These are phyloP conservation scores for Cladosporium colombiae DNA, from an alignment of 2,329 filamentous ascomycete species.

Conservation along the genomic window DNA sequence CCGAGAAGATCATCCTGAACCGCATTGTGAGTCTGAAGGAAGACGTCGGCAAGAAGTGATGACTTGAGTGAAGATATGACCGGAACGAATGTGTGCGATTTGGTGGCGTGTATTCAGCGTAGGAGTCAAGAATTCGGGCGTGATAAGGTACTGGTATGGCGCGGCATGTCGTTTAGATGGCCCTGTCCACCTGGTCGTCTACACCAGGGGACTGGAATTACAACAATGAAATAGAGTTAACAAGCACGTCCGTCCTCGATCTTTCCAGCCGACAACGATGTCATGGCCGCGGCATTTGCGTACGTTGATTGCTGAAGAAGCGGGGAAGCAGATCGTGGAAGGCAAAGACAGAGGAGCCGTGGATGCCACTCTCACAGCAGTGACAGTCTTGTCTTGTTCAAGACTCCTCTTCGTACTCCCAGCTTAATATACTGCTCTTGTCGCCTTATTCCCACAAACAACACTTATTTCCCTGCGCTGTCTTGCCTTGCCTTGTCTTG, in stretches of 20 bases:
- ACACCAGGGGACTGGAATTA: neutral
- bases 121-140: neutral
- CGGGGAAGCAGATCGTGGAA: neutral
- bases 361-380: neutral
- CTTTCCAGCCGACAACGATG: neutral
- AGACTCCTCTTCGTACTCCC: neutral
- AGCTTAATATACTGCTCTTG: neutral
- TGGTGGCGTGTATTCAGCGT: conserved; percentile 8
- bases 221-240: conserved; percentile 7
- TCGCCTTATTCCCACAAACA: conserved; percentile 1
- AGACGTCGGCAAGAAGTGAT: conserved; percentile 66
- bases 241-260: neutral
- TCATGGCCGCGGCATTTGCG: neutral
- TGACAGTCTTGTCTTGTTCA: neutral
- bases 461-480: neutral
- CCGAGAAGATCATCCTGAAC: conserved; percentile 83
- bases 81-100: conserved; percentile 11
- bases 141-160: neutral
- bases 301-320: neutral
- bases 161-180: neutral
- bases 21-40: conserved; percentile 91
- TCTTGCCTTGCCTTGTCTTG: neutral
- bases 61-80: neutral
- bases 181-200: neutral
- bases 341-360: neutral